These are phyloP conservation scores for Micractinium sp. DNA, from an alignment of 139 green algal species.

Conservation along the genomic window DNA sequence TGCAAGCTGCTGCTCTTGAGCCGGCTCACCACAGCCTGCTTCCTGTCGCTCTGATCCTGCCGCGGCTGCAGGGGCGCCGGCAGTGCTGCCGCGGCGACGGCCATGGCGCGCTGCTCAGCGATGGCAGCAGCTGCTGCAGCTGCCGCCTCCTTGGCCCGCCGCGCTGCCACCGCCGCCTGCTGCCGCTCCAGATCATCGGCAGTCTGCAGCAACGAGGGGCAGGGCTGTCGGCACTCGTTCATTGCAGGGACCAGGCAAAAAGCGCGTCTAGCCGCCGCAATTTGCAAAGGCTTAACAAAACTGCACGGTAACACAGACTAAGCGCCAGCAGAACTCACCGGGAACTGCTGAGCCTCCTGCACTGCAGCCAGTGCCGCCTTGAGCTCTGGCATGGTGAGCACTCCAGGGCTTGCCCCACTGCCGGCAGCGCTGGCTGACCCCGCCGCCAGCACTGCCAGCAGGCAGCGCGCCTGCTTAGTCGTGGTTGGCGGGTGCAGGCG, in stretches of 20 bases:
- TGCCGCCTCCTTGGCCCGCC: slow-evolving; percentile 6
- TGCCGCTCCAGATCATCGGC: not conserved
- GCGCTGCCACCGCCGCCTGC: not conserved
- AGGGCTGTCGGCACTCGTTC: not conserved
- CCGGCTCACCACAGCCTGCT: not conserved
- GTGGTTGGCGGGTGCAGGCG: not conserved
- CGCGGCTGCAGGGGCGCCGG: not conserved
- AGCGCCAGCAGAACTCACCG: not conserved
- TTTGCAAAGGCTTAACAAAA: not conserved
- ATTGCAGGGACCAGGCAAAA: not conserved
- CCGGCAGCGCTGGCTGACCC: not conserved
- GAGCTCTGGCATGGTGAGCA: slow-evolving; percentile 12
- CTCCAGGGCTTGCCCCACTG: not conserved
- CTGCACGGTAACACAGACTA: not conserved
- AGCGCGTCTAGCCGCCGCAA: too few relatives aligned
- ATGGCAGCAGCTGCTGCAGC: not conserved
- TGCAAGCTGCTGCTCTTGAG: slow-evolving; percentile 30
- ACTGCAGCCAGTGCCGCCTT: slow-evolving; percentile 1
- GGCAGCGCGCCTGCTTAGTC: not conserved
- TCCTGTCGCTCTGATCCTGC: not conserved
- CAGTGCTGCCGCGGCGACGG: not conserved
- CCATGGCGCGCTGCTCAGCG: not conserved
- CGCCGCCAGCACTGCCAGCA: slow-evolving; percentile 11
- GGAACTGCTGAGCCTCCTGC: slow-evolving; percentile 24
- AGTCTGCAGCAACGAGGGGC: not conserved